phyloP scores from a whole-genome alignment of 2,329 filamentous ascomycete species.

The Pseudogymnoascus sp. region DNA sequence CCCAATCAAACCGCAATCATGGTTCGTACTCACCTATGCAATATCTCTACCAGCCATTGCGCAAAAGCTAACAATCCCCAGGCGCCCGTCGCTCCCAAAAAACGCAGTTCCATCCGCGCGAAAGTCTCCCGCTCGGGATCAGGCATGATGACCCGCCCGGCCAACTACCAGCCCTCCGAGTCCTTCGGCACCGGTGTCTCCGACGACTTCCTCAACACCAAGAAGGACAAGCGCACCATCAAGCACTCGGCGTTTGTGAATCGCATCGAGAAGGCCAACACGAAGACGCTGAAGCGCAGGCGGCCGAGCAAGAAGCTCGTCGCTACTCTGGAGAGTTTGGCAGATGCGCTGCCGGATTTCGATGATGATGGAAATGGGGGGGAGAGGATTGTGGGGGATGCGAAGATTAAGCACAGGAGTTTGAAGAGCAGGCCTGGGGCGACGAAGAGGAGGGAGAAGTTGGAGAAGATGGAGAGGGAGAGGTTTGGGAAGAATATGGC shows the following conservation, averaged over 20 bases:
- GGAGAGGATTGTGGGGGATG: slow-evolving; percentile 37
- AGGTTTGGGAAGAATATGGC: slow-evolving; percentile 80
- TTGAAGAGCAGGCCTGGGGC: slow-evolving; percentile 70
- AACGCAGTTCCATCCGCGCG: slow-evolving; percentile 49
- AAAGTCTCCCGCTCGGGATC: slow-evolving; percentile 46
- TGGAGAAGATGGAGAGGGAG: slow-evolving; percentile 75
- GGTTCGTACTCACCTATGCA: slow-evolving; percentile 5
- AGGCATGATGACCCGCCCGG: slow-evolving; percentile 25
- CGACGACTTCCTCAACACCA: slow-evolving; percentile 60
- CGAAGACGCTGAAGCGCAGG: slow-evolving; percentile 54
- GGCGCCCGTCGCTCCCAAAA: slow-evolving; percentile 34
- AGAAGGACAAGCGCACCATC: slow-evolving; percentile 76
- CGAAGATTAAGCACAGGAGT: slow-evolving; percentile 66
- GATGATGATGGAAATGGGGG: slow-evolving; percentile 39
- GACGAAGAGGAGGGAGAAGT: slow-evolving; percentile 71
- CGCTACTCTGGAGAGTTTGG: slow-evolving; percentile 66
- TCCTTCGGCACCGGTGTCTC: slow-evolving; percentile 40
- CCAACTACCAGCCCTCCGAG: slow-evolving; percentile 30
- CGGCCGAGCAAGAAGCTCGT: slow-evolving; percentile 71
- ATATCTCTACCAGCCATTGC: not conserved
- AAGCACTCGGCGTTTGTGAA: slow-evolving; percentile 75
- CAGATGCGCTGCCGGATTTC: slow-evolving; percentile 65
- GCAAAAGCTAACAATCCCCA: slow-evolving; percentile 23
- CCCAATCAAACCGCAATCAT: slow-evolving; percentile 11
- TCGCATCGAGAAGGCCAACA: slow-evolving; percentile 58